A percentile compares a stretch with the other conserved stretches of the same genome.
These are phyloP conservation scores for Calonectria hongkongensis DNA, from an alignment of 2,329 filamentous ascomycete genomes.

Conservation along the genomic window DNA sequence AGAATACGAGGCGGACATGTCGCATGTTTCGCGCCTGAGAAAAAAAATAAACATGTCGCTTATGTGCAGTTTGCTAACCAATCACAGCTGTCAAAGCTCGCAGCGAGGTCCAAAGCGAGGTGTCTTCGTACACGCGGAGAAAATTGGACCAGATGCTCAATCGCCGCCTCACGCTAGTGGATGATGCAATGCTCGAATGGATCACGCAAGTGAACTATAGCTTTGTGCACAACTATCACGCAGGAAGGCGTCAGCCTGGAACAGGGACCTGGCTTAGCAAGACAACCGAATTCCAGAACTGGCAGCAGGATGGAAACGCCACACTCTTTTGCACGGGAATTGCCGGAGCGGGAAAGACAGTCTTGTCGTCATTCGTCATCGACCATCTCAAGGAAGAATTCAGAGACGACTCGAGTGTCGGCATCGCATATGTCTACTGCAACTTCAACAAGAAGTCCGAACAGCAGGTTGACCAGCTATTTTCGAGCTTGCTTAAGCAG, in stretches of 20 bases:
- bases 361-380: constrained; percentile 2
- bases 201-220: constrained; percentile 9
- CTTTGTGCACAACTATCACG: constrained; percentile 6
- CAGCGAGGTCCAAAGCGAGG: constrained; percentile 11
- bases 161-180: not conserved
- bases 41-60: too few relatives aligned
- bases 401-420: not conserved
- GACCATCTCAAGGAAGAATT: not conserved
- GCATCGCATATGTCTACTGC: constrained; percentile 18
- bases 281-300: not conserved
- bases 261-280: constrained; percentile 15
- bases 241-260: not conserved
- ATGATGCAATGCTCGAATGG: constrained; percentile 22
- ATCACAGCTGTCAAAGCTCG: not conserved
- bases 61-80: not conserved
- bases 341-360: constrained; percentile 20
- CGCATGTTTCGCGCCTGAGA: not conserved
- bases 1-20: too few relatives aligned
- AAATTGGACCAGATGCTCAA: constrained; percentile 9
- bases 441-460: not conserved
- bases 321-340: constrained; percentile 8
- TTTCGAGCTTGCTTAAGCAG: constrained; percentile 22
- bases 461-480: not conserved
- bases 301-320: not conserved
- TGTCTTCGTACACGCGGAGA: constrained; percentile 12